A percentile compares a stretch with the other conserved stretches of the same genome.
These are phyloP conservation scores for Microbotryum intermedium DNA, from an alignment of 1,284 basidiomycete genomes.

Conservation along the genomic window DNA sequence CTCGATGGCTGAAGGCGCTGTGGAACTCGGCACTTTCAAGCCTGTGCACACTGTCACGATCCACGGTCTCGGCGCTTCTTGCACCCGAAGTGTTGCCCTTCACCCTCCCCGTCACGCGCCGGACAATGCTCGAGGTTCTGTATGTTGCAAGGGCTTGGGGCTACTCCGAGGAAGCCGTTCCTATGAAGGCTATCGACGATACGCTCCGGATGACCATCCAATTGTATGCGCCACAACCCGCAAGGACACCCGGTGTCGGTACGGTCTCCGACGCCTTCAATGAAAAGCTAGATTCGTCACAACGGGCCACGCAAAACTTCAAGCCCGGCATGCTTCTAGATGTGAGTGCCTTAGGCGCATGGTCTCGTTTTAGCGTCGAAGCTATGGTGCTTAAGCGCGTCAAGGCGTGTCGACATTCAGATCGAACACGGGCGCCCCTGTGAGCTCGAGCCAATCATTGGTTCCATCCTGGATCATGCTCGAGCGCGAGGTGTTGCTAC, in stretches of 20 bases:
- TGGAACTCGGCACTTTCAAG: conserved; percentile 38
- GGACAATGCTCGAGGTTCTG: conserved; percentile 42
- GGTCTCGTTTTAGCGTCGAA: too few relatives aligned
- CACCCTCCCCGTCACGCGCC: conserved; percentile 38
- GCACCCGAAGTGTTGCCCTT: conserved; percentile 36
- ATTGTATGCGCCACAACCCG: neutral
- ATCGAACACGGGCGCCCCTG: conserved; percentile 23
- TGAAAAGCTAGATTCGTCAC: neutral
- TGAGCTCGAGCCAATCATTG: conserved; percentile 28
- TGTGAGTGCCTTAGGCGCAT: too few relatives aligned
- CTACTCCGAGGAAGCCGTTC: conserved; percentile 20
- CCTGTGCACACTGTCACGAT: conserved; percentile 41
- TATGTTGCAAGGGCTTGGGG: conserved; percentile 39
- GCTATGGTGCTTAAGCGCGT: too few relatives aligned
- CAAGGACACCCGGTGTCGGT: conserved; percentile 2
- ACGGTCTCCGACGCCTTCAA: conserved; percentile 14
- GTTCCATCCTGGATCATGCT: conserved; percentile 25
- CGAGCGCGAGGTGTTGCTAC: conserved; percentile 24
- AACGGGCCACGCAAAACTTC: conserved; percentile 5
- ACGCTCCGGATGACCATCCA: neutral
- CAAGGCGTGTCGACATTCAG: too few relatives aligned
- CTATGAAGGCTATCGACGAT: conserved; percentile 21
- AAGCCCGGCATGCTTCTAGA: conserved; percentile 29
- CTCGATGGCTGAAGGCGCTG: conserved; percentile 46
- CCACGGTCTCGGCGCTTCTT: conserved; percentile 41